A percentile compares a stretch with the other conserved stretches of the same genome.
These are phyloP conservation scores for Mycena filopes DNA, from an alignment of 768 basidiomycete species.

Conservation along the genomic window DNA sequence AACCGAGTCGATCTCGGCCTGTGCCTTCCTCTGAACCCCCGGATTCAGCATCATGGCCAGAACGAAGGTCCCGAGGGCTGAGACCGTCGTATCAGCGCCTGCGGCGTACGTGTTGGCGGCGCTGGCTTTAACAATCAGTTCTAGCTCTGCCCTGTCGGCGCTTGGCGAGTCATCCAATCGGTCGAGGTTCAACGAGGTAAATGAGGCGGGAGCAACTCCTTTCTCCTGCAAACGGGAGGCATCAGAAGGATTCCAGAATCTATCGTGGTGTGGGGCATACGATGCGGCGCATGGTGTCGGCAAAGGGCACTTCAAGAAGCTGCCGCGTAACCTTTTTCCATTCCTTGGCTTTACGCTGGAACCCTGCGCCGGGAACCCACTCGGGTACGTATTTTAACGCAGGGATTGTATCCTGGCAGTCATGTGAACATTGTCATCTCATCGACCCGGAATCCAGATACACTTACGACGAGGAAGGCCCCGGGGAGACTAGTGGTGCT, in stretches of 20 bases:
- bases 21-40: not conserved
- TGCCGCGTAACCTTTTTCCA: conserved; percentile 1
- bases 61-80: too few relatives aligned
- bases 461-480: conserved; percentile 43
- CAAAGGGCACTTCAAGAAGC: not conserved
- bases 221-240: too few relatives aligned
- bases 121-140: too few relatives aligned
- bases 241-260: not conserved
- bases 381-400: conserved; percentile 10
- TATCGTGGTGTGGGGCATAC: not conserved
- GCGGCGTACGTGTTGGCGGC: too few relatives aligned
- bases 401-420: conserved; percentile 15
- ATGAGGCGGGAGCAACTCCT: too few relatives aligned
- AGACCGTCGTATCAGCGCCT: too few relatives aligned
- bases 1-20: conserved; percentile 4
- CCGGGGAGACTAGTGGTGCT: too few relatives aligned
- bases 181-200: too few relatives aligned
- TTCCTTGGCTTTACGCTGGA: conserved; percentile 3
- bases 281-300: conserved; percentile 17
- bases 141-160: too few relatives aligned
- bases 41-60: not conserved
- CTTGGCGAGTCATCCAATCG: too few relatives aligned
- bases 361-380: conserved; percentile 13
- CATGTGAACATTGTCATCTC: not conserved
- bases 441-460: too few relatives aligned